phyloP scores from a whole-genome alignment of 306 rosid genomes.

The Medicago arabica region DNA sequence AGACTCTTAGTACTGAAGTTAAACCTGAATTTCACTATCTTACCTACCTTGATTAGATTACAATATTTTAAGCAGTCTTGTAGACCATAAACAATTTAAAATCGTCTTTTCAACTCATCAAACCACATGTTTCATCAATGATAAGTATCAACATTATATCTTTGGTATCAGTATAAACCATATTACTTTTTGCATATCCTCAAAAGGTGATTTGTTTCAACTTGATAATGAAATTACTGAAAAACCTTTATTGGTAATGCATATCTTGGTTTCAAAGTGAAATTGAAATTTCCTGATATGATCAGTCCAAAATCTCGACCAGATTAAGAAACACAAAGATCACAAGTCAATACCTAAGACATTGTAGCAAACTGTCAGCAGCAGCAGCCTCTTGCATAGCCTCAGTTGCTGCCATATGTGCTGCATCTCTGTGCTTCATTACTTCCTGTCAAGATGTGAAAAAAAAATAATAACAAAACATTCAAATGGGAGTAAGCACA shows the following conservation, averaged over 20 bases:
- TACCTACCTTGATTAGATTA: no score
- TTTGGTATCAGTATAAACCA: slow-evolving; percentile 2
- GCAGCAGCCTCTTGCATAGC: slow-evolving; percentile 97
- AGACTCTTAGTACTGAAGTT: no score
- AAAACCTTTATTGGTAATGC: neutral
- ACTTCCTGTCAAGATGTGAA: slow-evolving; percentile 67
- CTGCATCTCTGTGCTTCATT: slow-evolving; percentile 90
- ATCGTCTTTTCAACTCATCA: neutral
- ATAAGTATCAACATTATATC: neutral
- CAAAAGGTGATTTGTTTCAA: neutral
- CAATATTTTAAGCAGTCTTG: no score
- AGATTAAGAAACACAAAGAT: neutral
- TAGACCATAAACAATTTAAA: neutral
- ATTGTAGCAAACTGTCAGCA: slow-evolving; percentile 84
- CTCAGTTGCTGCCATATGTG: slow-evolving; percentile 87
- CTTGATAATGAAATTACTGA: neutral
- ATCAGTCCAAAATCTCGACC: neutral
- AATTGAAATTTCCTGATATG: neutral
- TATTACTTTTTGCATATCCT: neutral
- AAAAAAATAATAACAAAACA: slow-evolving; percentile 31
- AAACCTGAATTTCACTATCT: neutral
- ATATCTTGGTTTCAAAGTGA: neutral
- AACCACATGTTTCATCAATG: neutral
- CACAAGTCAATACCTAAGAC: slow-evolving; percentile 73
- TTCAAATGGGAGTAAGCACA: neutral